Evolutionary conservation across 495 filamentous ascomycete species (phyloP).

Genomic region (Talaromyces proteolyticus): DNA sequence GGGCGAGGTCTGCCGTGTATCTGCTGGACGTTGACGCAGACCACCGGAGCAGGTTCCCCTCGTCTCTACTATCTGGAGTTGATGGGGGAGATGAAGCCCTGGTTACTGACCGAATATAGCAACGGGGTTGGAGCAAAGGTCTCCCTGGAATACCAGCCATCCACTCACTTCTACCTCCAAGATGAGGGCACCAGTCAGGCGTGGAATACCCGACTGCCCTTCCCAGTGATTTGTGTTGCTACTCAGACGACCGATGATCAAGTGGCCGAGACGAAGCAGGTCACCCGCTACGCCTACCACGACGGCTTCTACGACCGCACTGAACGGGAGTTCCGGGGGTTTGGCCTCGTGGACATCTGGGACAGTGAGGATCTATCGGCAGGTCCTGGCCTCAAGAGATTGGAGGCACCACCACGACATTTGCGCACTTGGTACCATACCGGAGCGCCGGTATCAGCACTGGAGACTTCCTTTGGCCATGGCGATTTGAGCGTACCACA

Average conservation of each 20-base stretch:
- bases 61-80: constrained; percentile 16
- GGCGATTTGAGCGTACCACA: too few relatives aligned
- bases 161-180: constrained; percentile 21
- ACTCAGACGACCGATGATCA: constrained; percentile 9
- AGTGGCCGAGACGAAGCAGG: constrained; percentile 7
- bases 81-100: constrained; percentile 5
- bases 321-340: constrained; percentile 30
- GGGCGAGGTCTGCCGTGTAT: constrained; percentile 26
- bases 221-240: constrained; percentile 21
- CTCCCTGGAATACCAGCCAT: constrained; percentile 15
- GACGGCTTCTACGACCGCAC: constrained; percentile 27
- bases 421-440: too few relatives aligned
- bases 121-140: constrained; percentile 17
- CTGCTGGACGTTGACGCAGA: not conserved
- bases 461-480: too few relatives aligned
- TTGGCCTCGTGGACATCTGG: constrained; percentile 23
- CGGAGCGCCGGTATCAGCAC: too few relatives aligned
- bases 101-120: constrained; percentile 1
- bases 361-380: constrained; percentile 17
- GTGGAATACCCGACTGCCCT: constrained; percentile 24
- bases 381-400: too few relatives aligned
- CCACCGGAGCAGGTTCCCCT: too few relatives aligned
- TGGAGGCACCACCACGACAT: not conserved
- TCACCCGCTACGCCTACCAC: constrained; percentile 21
- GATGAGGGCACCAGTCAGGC: constrained; percentile 16